Base-by-base conservation (phyloP, 371 early-diverging fungal species). In the Rhizopus sp. region DNA sequence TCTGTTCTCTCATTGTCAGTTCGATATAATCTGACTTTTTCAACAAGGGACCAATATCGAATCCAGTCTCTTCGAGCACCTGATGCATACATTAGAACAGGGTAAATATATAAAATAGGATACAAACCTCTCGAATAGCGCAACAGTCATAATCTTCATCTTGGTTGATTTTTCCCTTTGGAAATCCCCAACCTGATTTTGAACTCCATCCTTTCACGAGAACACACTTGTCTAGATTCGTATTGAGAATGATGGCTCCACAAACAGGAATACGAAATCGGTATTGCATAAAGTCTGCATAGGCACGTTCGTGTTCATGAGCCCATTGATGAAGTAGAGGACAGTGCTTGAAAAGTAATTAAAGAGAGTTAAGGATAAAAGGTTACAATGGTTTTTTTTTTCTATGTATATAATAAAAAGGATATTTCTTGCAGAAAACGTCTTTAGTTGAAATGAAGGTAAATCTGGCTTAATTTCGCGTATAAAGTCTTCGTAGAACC, bases 401-500 rank as follows among this genome's bases (percentile, higher is more conserved):
- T 46, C 53, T 3, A 10, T 16, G 38, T 30, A 38, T n/a, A n/a
- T 29, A 40, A 3, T 34, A 66, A 66, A 79, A 78, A 80, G 80
- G 74, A 84, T 85, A 77, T 85, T 83, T 68, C 75, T 85, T 53
- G 83, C 85, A 32, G 90, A 88, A 77, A 94, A 96, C 34, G 78
- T 85, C 73, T 92, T 95, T 40, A 93, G 86, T 38, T 85, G 86
- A 53, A 87, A 88, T 16, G 88, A 85, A 12, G 92, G 93, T 46
- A 94, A 72, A 44, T 75, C 78, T 8, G 92, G 88, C 59, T 89
- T 87, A 54, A 88, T 76, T 60, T 92, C 92, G 60, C 96, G 82
- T 40, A 96, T 86, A 78, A 98, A 97, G 77, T 99, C 99, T 66
- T 97, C 95, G 72, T 98, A 98, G 74, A 93, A 99, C 99, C 99